These are phyloP conservation scores for Zalerion maritima DNA, from an alignment of 495 filamentous ascomycete species.

Conservation along the genomic window DNA sequence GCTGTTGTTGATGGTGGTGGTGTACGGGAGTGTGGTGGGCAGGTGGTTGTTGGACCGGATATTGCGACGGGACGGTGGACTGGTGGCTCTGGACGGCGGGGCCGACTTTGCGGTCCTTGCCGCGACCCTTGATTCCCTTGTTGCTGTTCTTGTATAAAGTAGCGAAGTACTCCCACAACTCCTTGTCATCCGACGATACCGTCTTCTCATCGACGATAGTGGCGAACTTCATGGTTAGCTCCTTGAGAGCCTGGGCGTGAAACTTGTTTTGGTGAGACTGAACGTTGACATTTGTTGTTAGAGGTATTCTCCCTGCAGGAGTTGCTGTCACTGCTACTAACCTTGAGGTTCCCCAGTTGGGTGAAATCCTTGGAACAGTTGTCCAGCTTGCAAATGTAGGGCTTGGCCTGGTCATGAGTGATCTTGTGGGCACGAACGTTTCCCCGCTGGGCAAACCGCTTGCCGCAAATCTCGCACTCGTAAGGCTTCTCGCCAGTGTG, in stretches of 20 bases:
- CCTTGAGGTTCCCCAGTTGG: constrained; percentile 81
- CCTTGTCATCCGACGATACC: constrained; percentile 54
- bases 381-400: constrained; percentile 68
- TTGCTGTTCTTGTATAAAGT: constrained; percentile 86
- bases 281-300: constrained; percentile 6
- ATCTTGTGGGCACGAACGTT: constrained; percentile 79
- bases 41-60: too few species aligned
- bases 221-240: constrained; percentile 63
- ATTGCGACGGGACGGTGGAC: constrained; percentile 6
- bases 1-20: too few species aligned
- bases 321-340: constrained; percentile 13
- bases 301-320: constrained; percentile 3
- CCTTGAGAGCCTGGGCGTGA: constrained; percentile 54
- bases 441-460: constrained; percentile 70
- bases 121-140: constrained; percentile 87
- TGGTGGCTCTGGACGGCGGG: constrained; percentile 10
- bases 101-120: constrained; percentile 56
- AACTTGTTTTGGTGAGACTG: constrained; percentile 94
- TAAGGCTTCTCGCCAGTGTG: constrained; percentile 86
- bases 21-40: constrained; percentile 9
- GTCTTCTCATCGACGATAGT: constrained; percentile 43
- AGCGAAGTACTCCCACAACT: constrained; percentile 76
- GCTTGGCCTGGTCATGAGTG: constrained; percentile 63
- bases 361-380: constrained; percentile 76
- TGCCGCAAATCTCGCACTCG: constrained; percentile 66